Evolutionary conservation across 2,329 filamentous ascomycete species (phyloP), one percentile per base, ranked within the genome.

Genomic region (Coniochaeta sp.): DNA sequence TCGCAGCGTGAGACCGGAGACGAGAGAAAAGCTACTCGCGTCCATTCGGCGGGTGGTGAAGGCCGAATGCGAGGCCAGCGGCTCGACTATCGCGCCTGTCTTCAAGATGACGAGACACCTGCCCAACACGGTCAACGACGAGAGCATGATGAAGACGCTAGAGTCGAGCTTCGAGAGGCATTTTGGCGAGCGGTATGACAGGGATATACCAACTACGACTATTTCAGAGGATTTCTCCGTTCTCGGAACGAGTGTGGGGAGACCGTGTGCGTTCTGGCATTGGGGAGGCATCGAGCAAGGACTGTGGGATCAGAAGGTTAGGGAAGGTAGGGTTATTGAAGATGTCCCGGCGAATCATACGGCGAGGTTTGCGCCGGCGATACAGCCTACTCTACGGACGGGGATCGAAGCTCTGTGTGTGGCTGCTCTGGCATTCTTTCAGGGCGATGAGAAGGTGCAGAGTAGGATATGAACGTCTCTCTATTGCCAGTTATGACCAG

Each of bases 101-200:
- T 73, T 85, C 31, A 72, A 71, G 16, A 68, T 69, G 28, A 77
- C 72, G 0, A 66, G 68, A 0, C 72, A 73, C 1, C 78, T 80
- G 7, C 83, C 83, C 0, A 67, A 81, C 0, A 79, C 80, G 0
- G 73, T 80, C 62, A 86, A 86, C 61, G 81, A 86, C 61, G 73
- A 69, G 0, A 63, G 63, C 0, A 71, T 79, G 0, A 80, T 79
- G 0, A 65, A 64, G 3, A 68, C 65, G 11, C 69, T 86, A 0
- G 75, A 77, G 19, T 3, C 2, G 36, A 28, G n/a, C 11, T 60
- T 60, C 36, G 14, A 3, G 4, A 12, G 9, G 9, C 58, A 60
- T 19, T 60, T 60, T 26, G 58, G 58, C 8, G 34, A 26, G 1
- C 3, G 34, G 16, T 40, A 43, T 16, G 28, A 56, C 17, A 5